Evolutionary conservation across 805 yeast genomes (phyloP), one percentile per base, ranked within the genome.

Genomic region (Kluyveromyces aestuarii): DNA sequence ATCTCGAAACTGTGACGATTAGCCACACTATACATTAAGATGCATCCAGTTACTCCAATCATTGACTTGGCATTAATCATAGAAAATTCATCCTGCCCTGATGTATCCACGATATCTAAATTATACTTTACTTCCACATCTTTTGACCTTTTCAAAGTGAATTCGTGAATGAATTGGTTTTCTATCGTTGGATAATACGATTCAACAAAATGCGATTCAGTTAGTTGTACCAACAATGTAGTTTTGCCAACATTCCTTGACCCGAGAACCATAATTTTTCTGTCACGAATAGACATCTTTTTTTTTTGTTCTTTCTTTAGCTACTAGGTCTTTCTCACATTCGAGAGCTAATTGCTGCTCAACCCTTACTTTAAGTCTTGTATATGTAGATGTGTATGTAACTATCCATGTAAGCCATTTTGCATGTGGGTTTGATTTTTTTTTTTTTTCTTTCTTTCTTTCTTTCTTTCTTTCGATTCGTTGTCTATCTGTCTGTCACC

Each of bases 11-110:
- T 81, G 52, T 81, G 78, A 56, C 84, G 71, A 41, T 89, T 83
- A 30, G 87, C 81, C 47, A 89, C 89, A 45, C 91, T 84, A 68
- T 87, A 89, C 41, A 87, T 86, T 40, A 90, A 68, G 41, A 89
- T 70, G 61, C 85, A 85, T 1, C 96, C 97, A 59, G 87, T 93
- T 35, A 85, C 80, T 16, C 90, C 93, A 43, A 84, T 82, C 44
- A 87, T 69, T 48, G 85, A 82, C 56, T 85, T 84, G 64, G 85
- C 87, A 58, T 81, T 85, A 67, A 89, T 76, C 54, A 86, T 79
- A 44, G 87, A 78, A 62, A 82, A 86, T 70, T 88, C 96, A 66
- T 88, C 96, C 70, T 87, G 95, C 8, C 96, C 96, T 0, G 96
- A 96, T 0, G 96, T 89, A 61, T 89, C 97, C 51, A 88, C 71